Base-by-base conservation (phyloP, 2,329 filamentous ascomycete genomes). In the Macrophomina phaseolina region DNA sequence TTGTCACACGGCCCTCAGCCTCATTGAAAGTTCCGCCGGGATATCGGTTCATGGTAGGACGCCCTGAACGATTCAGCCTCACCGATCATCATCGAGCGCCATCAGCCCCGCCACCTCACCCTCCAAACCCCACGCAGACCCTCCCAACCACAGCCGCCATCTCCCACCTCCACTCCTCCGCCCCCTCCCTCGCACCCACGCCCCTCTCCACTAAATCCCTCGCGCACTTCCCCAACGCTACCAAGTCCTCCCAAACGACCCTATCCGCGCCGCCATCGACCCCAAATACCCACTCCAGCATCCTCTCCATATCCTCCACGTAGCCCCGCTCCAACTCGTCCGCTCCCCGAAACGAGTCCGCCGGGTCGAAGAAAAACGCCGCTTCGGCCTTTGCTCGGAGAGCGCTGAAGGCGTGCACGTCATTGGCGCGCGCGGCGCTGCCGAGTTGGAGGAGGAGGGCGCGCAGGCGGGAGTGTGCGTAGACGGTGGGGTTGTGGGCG, bases 401-500 rank as follows among this genome's bases (percentile, higher is more conserved):
- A 4, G 12, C 8, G 12, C 18, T 7, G 60, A 63, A 51, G 5
- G 9, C 16, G 4, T 16, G n/a, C 1, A 3, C 3, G 14, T 63
- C 45, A 9, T 9, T 3, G 0, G 6, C 14, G 45, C 45, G 45
- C n/a, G 45, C 45, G 16, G 45, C 58, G 14, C 16, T 28, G 18
- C 58, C 58, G n/a, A 18, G 8, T 16, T 28, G 4, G 18, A 49
- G 60, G 4, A 63, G 60, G 2, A 9, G 60, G 5, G 30, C n/a
- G 18, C 49, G 45, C 11, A 5, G 45, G 3, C 18, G 23, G 23
- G 23, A 23, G 23, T n/a, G 46, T 63, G 60, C 8, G 60, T 63
- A 63, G n/a, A 51, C 11, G 11, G 7, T 16, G 0, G 45, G 60
- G 60, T 63, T 63, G 60, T 38, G 46, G 60, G 60, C 45, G 60